Evolutionary conservation across 129 eudicot species (phyloP).

Genomic region (Logfia minima): DNA sequence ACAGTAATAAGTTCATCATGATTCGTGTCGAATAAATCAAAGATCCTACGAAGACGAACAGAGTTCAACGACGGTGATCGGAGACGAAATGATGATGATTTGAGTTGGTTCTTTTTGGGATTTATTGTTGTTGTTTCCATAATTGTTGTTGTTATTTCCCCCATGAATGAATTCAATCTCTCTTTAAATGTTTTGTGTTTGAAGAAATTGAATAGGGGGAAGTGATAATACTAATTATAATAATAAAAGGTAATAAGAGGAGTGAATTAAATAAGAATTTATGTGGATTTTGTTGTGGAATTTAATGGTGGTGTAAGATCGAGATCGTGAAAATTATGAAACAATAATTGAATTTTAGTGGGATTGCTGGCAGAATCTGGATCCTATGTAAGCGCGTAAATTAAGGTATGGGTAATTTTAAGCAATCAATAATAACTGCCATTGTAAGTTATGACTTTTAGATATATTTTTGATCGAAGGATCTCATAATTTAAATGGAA

Average conservation of each 20-base stretch:
- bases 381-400: slow-evolving; percentile 13
- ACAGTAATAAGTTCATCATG: slow-evolving; percentile 56
- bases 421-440: background rate
- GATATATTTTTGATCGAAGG: no score
- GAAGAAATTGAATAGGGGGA: slow-evolving; percentile 25
- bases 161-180: background rate
- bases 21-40: slow-evolving; percentile 76
- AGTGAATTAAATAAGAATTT: slow-evolving; percentile 7
- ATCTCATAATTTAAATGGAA: no score
- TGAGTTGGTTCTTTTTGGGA: slow-evolving; percentile 4
- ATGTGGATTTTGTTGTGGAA: background rate
- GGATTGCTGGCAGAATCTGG: slow-evolving; percentile 28
- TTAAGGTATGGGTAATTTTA: background rate
- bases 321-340: slow-evolving; percentile 30
- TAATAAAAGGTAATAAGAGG: background rate
- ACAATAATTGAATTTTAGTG: slow-evolving; percentile 26
- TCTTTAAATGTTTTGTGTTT: background rate
- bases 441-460: background rate
- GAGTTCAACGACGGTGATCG: slow-evolving; percentile 77
- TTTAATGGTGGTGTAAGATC: slow-evolving; percentile 25
- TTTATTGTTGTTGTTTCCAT: slow-evolving; percentile 31
- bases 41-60: slow-evolving; percentile 75
- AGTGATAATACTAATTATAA: background rate
- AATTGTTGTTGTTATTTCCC: background rate
- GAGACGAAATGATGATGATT: slow-evolving; percentile 48